Percentiles rank a stretch among this genome's conserved stretches.
phyloP scores from a whole-genome alignment of 306 rosid species.

The Styphnolobium japonicum region DNA sequence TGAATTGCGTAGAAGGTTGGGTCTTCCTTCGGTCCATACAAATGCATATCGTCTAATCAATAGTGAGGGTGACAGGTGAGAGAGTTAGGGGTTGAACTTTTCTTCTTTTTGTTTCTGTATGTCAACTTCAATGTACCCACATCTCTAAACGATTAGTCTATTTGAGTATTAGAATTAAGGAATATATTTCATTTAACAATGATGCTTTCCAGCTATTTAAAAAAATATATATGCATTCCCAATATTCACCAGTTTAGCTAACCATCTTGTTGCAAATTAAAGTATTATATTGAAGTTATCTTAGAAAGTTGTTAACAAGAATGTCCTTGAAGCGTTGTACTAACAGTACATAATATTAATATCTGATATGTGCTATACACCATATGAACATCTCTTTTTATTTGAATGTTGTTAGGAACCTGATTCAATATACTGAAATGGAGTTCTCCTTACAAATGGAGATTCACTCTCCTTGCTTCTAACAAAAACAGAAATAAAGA shows the following conservation, averaged over 20 bases:
- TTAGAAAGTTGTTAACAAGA: not conserved
- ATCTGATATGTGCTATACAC: not conserved
- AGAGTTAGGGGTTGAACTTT: not conserved
- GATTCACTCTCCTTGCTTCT: no score
- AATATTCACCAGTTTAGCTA: not conserved
- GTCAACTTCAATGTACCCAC: not conserved
- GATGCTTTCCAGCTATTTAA: not conserved
- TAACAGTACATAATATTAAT: not conserved
- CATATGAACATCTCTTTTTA: not conserved
- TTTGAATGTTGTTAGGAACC: no score
- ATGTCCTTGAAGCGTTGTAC: not conserved
- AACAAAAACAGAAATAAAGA: no score
- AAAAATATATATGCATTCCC: not conserved
- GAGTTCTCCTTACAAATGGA: no score
- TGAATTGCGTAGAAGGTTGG: slow-evolving; percentile 66
- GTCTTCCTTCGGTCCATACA: slow-evolving; percentile 75
- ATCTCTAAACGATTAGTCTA: not conserved
- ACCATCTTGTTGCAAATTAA: not conserved
- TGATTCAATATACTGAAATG: no score
- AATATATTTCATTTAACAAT: not conserved
- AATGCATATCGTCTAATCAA: slow-evolving; percentile 82
- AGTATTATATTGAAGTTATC: not conserved
- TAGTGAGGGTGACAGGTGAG: slow-evolving; percentile 92
- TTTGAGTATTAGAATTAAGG: not conserved
- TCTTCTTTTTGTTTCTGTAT: not conserved